phyloP scores from a whole-genome alignment of 768 basidiomycete species.

The Trametes punicea region DNA sequence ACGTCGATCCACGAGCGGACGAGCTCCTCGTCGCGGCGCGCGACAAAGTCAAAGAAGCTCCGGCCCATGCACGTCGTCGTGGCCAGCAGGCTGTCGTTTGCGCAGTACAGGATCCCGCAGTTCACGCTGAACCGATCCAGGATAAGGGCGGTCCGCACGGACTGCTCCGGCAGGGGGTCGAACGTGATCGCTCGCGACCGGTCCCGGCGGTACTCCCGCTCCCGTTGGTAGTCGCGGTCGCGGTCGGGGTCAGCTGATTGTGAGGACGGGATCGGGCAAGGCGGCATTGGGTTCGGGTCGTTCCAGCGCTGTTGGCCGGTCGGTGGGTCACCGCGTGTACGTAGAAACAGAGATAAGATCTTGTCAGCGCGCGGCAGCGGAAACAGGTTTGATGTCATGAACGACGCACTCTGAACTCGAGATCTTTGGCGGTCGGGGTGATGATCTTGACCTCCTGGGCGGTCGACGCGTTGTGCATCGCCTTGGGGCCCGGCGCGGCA shows the following conservation, averaged over 20 bases:
- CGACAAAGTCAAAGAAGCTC: slow-evolving; percentile 75
- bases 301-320: slow-evolving; percentile 28
- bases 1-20: slow-evolving; percentile 74
- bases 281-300: slow-evolving; percentile 32
- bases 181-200: slow-evolving; percentile 42
- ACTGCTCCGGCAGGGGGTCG: slow-evolving; percentile 64
- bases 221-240: neutral
- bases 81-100: slow-evolving; percentile 65
- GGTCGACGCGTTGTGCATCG: slow-evolving; percentile 76
- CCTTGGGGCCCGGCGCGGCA: slow-evolving; percentile 69
- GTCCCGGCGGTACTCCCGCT: neutral
- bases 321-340: slow-evolving; percentile 2
- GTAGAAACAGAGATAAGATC: neutral
- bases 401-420: slow-evolving; percentile 36
- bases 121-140: slow-evolving; percentile 70
- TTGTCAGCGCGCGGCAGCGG: neutral
- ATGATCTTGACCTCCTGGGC: slow-evolving; percentile 80
- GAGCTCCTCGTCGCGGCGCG: slow-evolving; percentile 55
- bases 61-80: slow-evolving; percentile 58
- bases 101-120: slow-evolving; percentile 67
- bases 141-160: slow-evolving; percentile 75
- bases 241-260: slow-evolving; percentile 3
- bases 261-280: slow-evolving; percentile 33
- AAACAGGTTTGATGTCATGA: too few species aligned
- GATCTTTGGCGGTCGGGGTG: slow-evolving; percentile 45